Evolutionary conservation across 179 eudicot species (phyloP).

Genomic region (Amaranthus tricolor): DNA sequence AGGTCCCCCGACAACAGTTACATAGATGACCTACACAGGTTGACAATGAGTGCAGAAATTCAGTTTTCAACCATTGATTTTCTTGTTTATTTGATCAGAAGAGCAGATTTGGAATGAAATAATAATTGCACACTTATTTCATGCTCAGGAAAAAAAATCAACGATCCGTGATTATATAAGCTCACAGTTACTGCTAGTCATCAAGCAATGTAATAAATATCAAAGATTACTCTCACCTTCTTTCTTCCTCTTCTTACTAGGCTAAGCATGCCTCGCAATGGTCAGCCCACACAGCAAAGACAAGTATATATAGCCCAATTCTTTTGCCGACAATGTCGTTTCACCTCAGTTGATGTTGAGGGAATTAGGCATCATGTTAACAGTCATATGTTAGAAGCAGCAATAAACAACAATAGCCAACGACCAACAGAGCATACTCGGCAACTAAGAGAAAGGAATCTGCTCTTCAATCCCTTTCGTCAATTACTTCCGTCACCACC

Average conservation of each 20-base stretch:
- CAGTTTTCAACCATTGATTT: slow-evolving; percentile 20
- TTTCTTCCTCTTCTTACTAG: slow-evolving; percentile 11
- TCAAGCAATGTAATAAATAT: slow-evolving; percentile 8
- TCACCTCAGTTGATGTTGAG: slow-evolving; percentile 26
- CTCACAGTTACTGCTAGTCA: slow-evolving; percentile 1
- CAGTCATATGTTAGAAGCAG: slow-evolving; percentile 28
- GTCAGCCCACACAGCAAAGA: slow-evolving; percentile 18
- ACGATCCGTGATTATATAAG: slow-evolving; percentile 19
- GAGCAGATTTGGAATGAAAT: slow-evolving; percentile 9
- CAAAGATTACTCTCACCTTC: slow-evolving; percentile 20
- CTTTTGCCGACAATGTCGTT: slow-evolving; percentile 29
- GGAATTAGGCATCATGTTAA: slow-evolving; percentile 20
- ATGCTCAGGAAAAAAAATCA: slow-evolving; percentile 5
- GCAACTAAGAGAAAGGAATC: slow-evolving; percentile 39
- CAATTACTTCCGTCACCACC: slow-evolving; percentile 24
- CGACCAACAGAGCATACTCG: slow-evolving; percentile 13
- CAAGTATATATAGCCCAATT: slow-evolving; percentile 24
- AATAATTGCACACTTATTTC: slow-evolving; percentile 21
- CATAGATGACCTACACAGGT: slow-evolving; percentile 23
- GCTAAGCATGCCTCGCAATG: slow-evolving; percentile 18
- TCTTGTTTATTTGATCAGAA: slow-evolving; percentile 11
- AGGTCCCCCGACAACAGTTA: slow-evolving; percentile 14
- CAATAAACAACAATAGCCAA: slow-evolving; percentile 16
- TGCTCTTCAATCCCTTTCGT: slow-evolving; percentile 29
- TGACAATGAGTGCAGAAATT: slow-evolving; percentile 25